A percentile compares a stretch with the other conserved stretches of the same genome.
These are phyloP conservation scores for Beauveria sp. DNA, from an alignment of 2,329 filamentous ascomycete species.

Conservation along the genomic window DNA sequence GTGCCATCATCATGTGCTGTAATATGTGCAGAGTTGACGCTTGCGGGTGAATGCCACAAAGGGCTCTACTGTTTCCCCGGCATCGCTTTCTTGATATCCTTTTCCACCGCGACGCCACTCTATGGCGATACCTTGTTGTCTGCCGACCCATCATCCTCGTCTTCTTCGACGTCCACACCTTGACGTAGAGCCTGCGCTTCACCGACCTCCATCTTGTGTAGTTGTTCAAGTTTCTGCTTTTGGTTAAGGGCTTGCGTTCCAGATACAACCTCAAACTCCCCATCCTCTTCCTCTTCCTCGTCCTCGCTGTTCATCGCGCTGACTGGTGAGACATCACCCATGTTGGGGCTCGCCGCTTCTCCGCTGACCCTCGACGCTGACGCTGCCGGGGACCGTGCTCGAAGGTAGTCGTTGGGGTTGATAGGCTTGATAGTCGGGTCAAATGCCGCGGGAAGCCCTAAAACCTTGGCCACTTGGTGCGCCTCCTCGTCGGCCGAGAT, in stretches of 20 bases:
- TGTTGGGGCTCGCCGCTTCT: slow-evolving; percentile 16
- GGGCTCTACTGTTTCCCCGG: not conserved
- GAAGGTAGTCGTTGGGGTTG: slow-evolving; percentile 23
- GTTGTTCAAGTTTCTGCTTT: slow-evolving; percentile 41
- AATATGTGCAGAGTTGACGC: too few species aligned
- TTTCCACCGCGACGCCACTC: not conserved
- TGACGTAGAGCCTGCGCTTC: slow-evolving; percentile 45
- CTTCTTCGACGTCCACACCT: slow-evolving; percentile 30
- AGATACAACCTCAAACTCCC: slow-evolving; percentile 38
- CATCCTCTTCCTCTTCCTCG: slow-evolving; percentile 31
- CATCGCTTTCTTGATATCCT: not conserved
- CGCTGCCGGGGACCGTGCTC: slow-evolving; percentile 15
- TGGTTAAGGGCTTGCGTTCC: slow-evolving; percentile 37
- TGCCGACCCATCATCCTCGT: slow-evolving; percentile 24
- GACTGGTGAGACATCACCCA: slow-evolving; percentile 20
- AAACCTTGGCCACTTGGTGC: slow-evolving; percentile 54
- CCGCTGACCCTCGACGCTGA: not conserved
- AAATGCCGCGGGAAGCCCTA: slow-evolving; percentile 54
- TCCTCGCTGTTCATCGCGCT: slow-evolving; percentile 29
- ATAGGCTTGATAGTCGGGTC: slow-evolving; percentile 57
- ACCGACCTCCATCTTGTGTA: slow-evolving; percentile 53
- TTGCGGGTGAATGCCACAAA: not conserved
- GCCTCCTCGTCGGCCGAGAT: slow-evolving; percentile 56
- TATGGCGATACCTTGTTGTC: not conserved
- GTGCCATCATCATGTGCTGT: not conserved